Percentiles rank a stretch among this genome's conserved stretches.
Evolutionary conservation across 352 stramenopile genomes (phyloP).

Genomic region (Phytophthora crassamura): DNA sequence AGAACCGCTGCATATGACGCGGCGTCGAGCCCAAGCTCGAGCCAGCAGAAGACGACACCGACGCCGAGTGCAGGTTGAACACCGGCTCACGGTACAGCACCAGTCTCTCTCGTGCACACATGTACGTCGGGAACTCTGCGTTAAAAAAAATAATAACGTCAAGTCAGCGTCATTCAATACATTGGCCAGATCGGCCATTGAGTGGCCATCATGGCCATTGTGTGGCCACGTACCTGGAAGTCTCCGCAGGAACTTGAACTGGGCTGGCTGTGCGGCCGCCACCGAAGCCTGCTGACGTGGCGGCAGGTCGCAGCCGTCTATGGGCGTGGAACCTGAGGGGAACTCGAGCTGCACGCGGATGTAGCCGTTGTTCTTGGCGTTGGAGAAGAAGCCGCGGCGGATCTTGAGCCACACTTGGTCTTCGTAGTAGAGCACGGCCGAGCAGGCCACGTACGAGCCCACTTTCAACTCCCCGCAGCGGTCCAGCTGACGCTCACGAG

Average conservation of each 20-base stretch:
- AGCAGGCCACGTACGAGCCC: conserved; percentile 77
- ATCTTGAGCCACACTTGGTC: conserved; percentile 83
- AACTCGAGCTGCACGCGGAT: conserved; percentile 69
- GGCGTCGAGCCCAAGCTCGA: conserved; percentile 8
- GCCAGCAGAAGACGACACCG: conserved; percentile 22
- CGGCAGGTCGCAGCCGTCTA: conserved; percentile 35
- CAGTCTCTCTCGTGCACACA: conserved; percentile 59
- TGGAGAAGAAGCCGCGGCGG: conserved; percentile 78
- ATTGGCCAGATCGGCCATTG: not conserved
- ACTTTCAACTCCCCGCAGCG: conserved; percentile 63
- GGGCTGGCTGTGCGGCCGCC: conserved; percentile 28
- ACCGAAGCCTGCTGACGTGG: conserved; percentile 36
- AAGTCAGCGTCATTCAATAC: conserved; percentile 4
- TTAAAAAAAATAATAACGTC: conserved; percentile 4
- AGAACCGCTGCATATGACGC: conserved; percentile 49
- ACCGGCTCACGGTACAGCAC: conserved; percentile 57
- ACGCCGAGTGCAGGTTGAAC: conserved; percentile 47
- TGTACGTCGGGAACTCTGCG: conserved; percentile 66
- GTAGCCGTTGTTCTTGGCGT: conserved; percentile 72
- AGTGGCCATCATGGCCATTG: not conserved
- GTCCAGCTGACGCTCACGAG: conserved; percentile 65
- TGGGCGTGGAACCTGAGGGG: conserved; percentile 9
- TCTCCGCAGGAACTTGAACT: conserved; percentile 60
- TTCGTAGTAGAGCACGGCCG: conserved; percentile 53
- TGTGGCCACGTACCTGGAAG: conserved; percentile 52